Evolutionary conservation across 2,329 filamentous ascomycete species (phyloP).

Genomic region (Stylonectria norvegica): DNA sequence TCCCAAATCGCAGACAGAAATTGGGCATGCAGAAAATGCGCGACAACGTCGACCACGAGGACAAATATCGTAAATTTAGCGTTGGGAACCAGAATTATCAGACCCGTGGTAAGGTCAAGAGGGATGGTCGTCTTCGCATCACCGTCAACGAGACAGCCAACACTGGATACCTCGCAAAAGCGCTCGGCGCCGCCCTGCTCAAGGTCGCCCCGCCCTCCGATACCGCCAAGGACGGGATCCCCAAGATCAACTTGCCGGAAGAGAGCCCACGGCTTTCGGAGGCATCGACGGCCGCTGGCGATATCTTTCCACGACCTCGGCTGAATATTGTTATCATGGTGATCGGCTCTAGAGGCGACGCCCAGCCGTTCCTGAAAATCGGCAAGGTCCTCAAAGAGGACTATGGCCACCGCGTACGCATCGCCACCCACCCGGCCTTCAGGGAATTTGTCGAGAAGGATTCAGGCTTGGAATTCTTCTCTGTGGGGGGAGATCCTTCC

Average conservation of each 20-base stretch:
- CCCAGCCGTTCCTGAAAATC: constrained; percentile 75
- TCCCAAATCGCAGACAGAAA: constrained; percentile 2
- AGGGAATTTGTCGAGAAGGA: constrained; percentile 72
- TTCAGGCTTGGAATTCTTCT: constrained; percentile 74
- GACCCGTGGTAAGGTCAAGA: constrained; percentile 62
- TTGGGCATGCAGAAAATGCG: neutral
- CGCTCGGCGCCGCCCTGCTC: constrained; percentile 62
- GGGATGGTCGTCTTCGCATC: constrained; percentile 68
- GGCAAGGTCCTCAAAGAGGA: constrained; percentile 68
- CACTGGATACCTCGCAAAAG: constrained; percentile 70
- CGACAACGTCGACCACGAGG: constrained; percentile 21
- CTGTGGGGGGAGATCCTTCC: constrained; percentile 72
- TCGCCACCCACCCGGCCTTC: constrained; percentile 77
- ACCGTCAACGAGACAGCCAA: constrained; percentile 68
- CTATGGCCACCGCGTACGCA: constrained; percentile 70
- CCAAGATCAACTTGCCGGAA: constrained; percentile 12
- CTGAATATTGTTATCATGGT: constrained; percentile 83
- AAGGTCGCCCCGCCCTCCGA: constrained; percentile 19
- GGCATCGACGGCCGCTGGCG: constrained; percentile 29
- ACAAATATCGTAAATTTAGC: constrained; percentile 41
- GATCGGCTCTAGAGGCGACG: constrained; percentile 75
- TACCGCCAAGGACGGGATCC: constrained; percentile 3
- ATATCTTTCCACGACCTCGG: constrained; percentile 39
- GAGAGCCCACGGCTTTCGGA: constrained; percentile 26
- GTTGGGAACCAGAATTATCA: constrained; percentile 63